Evolutionary conservation across 139 green algal species (phyloP).

Genomic region (Ulvella scutata): DNA sequence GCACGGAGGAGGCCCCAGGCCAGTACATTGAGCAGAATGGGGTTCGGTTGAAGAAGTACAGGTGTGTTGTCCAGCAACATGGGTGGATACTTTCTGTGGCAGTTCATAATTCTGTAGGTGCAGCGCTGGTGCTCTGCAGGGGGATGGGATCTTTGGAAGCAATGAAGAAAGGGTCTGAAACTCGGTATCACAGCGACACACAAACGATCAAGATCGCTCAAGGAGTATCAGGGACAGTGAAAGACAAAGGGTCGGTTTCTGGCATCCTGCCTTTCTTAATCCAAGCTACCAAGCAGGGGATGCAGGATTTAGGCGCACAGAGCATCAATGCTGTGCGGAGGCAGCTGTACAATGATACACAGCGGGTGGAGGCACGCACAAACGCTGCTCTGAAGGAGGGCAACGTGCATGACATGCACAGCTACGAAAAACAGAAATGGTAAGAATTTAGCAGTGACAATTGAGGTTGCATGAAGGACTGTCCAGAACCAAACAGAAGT

Average conservation of each 20-base stretch:
- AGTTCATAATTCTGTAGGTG: not conserved
- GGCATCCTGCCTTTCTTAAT: conserved; percentile 63
- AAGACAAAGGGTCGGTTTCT: conserved; percentile 69
- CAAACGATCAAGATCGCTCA: conserved; percentile 92
- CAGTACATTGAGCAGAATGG: conserved; percentile 67
- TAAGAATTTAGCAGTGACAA: conserved; percentile 16
- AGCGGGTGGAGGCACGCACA: conserved; percentile 66
- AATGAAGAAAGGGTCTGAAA: conserved; percentile 89
- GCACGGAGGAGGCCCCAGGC: conserved; percentile 82
- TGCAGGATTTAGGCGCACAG: conserved; percentile 78
- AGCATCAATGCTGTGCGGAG: conserved; percentile 28
- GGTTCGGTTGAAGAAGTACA: conserved; percentile 50
- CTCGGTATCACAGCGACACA: conserved; percentile 79
- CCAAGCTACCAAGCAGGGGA: conserved; percentile 83
- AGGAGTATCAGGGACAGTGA: conserved; percentile 85
- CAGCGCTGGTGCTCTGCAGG: conserved; percentile 8
- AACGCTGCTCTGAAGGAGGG: conserved; percentile 74
- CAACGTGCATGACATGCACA: conserved; percentile 85
- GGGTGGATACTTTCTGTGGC: no score
- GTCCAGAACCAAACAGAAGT: no score
- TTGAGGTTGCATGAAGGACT: no score
- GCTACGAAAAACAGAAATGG: conserved; percentile 78
- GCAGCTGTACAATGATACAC: conserved; percentile 38
- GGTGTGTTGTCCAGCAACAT: not conserved
- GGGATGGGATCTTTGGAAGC: conserved; percentile 94